phyloP scores from a whole-genome alignment of 2,329 filamentous ascomycete genomes.

The Hirsutella minnesotensis region DNA sequence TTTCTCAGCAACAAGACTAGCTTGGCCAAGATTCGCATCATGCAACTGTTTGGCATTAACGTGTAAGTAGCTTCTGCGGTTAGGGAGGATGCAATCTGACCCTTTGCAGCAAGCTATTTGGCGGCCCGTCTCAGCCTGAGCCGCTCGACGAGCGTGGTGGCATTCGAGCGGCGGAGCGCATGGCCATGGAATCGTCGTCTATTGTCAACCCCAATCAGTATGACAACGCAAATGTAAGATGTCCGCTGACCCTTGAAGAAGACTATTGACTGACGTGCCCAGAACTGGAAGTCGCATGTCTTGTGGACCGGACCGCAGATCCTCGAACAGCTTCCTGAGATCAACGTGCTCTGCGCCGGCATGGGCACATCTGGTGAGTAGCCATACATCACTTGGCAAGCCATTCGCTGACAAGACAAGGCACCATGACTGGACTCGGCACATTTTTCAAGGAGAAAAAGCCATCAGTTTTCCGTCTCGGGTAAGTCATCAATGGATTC shows the following conservation, averaged over 20 bases:
- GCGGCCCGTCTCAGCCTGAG: conserved; percentile 46
- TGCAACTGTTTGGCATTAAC: conserved; percentile 48
- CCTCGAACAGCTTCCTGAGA: conserved; percentile 40
- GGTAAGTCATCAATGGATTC: conserved; percentile 7
- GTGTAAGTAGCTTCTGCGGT: conserved; percentile 22
- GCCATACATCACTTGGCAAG: no score
- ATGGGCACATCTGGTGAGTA: conserved; percentile 42
- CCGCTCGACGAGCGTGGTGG: conserved; percentile 39
- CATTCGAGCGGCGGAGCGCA: conserved; percentile 32
- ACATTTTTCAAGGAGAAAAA: conserved; percentile 38
- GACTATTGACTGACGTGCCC: neutral
- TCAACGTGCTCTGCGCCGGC: conserved; percentile 42
- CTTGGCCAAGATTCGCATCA: conserved; percentile 36
- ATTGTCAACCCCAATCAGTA: conserved; percentile 45
- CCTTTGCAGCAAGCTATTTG: conserved; percentile 35
- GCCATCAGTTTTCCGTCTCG: conserved; percentile 30
- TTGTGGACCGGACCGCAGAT: conserved; percentile 50
- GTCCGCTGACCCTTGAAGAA: neutral
- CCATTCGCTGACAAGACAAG: neutral
- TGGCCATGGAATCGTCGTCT: conserved; percentile 27
- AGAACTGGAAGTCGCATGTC: conserved; percentile 43
- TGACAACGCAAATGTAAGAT: conserved; percentile 31
- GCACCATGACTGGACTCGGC: conserved; percentile 32
- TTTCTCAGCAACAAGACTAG: conserved; percentile 49
- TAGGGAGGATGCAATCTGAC: neutral